Evolutionary conservation across 1,284 basidiomycete species (phyloP), one percentile per base, ranked within the genome.

Genomic region (Sanghuangporus weigelae): DNA sequence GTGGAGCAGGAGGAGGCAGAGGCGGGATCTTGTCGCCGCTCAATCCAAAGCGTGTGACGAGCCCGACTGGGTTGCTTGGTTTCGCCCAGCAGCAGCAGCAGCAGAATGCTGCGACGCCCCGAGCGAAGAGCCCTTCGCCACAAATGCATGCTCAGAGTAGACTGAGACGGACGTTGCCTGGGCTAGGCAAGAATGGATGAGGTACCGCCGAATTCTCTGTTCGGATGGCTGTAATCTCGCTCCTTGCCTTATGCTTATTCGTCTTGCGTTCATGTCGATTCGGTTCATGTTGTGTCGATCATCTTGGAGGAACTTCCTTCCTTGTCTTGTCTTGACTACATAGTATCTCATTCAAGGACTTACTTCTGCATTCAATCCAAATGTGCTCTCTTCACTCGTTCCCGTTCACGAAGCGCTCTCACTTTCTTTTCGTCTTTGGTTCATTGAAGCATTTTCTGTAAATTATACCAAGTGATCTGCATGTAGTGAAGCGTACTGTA

Each of bases 41-140:
- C 21, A 64, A 64, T 39, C 63, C 63, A n/a, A 61, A 56, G 54
- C 53, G 63, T 8, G 59, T 57, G 51, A 51, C 63, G 51, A 64
- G 53, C 35, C 51, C 63, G 44, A 59, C 56, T 42, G 56, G 35
- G 21, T 31, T 64, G 31, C 42, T 64, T 11, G 58, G 58, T 21
- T 60, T 64, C n/a, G 50, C 59, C 7, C 51, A 59, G 19, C 58
- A 60, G 53, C 53, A 60, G 44, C 44, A 46, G 16, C 58, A 60
- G 39, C 53, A 60, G 36, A 44, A 38, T 36, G 14, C 62, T 16
- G 16, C 10, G 50, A 35, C 38, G 19, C 38, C 62, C 16, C 49
- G 63, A 1, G 38, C 62, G 23, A 63, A 63, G 57, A 63, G 62
- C 39, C 62, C 62, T 12, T 53, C 56, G 31, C 62, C 62, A 11